Evolutionary conservation across 2,329 filamentous ascomycete species (phyloP), one percentile per base, ranked within the genome.

Genomic region (Sporothrix variecibatus): DNA sequence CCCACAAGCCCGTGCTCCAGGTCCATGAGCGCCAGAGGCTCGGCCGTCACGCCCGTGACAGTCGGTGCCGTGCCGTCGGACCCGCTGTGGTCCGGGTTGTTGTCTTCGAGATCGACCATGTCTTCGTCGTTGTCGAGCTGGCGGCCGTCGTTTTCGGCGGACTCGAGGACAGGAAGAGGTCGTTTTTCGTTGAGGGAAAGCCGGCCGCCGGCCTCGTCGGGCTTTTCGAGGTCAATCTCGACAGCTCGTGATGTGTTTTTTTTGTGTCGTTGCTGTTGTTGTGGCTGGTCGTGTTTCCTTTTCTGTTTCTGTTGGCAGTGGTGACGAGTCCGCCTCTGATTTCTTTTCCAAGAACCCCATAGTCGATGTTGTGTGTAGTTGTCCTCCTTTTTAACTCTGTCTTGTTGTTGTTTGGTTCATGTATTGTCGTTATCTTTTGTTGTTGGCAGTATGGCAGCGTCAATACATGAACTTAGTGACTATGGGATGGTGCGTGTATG

Each of bases 1-100:
- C 88, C 89, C 15, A 90, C 85, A 73, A 90, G 78, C 9, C 85
- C 86, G 1, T 81, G 82, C 69, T 83, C 82, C 26, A 90, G 84
- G 76, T 90, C 84, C 28, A 84, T 85, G 34, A 85, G 75, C 0
- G 87, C 87, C 28, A 85, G 79, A 2, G 71, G 71, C 5, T 65
- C 71, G 26, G 20, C 56, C 20, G n/a, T 15, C 3, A 34, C 46
- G 4, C 11, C 28, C 1, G 28, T 20, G n/a, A 12, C 62, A 1
- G 62, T 46, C 40, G 40, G 40, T 4, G 23, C 62, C 23, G 62
- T 67, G 11, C n/a, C 67, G 17, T 53, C 67, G 11, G 46, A 70
- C n/a, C 43, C 46, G 15, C 46, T 70, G 46, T 38, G 31, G 58
- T 62, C 31, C 17, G 31, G 58, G 20, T 56, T 70, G 23, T 38